Evolutionary conservation across 2,329 filamentous ascomycete species (phyloP).

Genomic region (Alternaria hordeiaustralica): DNA sequence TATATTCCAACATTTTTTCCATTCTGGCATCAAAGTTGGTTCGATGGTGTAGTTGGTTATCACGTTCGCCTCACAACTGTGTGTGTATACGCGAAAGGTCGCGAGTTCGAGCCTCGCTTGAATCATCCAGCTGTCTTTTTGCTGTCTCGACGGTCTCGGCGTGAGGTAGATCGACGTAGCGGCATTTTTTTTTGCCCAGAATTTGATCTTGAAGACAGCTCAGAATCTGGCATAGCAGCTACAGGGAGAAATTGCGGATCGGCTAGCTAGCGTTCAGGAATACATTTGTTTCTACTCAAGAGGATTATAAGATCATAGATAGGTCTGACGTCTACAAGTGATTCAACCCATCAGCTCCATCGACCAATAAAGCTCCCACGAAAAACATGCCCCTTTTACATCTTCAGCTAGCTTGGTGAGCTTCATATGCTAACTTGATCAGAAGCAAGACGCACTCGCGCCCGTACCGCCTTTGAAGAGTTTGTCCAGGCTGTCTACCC

Average conservation of each 20-base stretch:
- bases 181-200: neutral
- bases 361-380: neutral
- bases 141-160: neutral
- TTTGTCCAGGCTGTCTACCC: neutral
- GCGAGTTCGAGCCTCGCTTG: slow-evolving; percentile 33
- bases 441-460: neutral
- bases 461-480: neutral
- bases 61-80: slow-evolving; percentile 38
- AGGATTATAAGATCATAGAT: neutral
- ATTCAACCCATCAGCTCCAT: neutral
- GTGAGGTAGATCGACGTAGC: neutral
- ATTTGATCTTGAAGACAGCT: neutral
- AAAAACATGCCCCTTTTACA: neutral
- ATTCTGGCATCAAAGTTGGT: slow-evolving; percentile 5
- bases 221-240: neutral
- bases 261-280: neutral
- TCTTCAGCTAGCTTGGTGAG: neutral
- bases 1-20: neutral
- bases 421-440: neutral
- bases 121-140: slow-evolving; percentile 22
- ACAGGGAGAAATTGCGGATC: neutral
- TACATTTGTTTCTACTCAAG: neutral
- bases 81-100: slow-evolving; percentile 30
- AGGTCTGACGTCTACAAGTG: neutral
- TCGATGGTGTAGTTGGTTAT: slow-evolving; percentile 39